These are phyloP conservation scores for Venturia nashicola DNA, from an alignment of 2,329 filamentous ascomycete genomes.

Conservation along the genomic window DNA sequence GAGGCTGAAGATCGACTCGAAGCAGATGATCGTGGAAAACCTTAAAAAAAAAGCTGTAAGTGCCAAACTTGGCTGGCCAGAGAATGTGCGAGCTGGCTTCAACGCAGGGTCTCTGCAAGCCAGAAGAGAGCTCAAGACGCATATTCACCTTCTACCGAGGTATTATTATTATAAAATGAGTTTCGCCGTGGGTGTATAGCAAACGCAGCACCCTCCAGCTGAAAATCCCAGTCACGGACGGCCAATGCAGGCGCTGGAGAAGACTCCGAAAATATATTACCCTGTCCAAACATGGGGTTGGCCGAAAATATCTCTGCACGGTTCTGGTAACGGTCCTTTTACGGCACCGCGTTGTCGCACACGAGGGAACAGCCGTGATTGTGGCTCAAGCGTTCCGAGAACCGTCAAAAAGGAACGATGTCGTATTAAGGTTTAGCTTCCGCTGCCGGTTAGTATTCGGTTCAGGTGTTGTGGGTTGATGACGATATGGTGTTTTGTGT, in stretches of 20 bases:
- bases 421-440: conserved; percentile 2
- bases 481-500: background rate
- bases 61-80: too few species aligned
- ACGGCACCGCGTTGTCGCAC: background rate
- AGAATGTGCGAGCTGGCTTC: too few species aligned
- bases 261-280: background rate
- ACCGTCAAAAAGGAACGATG: background rate
- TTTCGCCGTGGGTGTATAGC: too few species aligned
- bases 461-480: background rate
- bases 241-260: background rate
- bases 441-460: background rate
- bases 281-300: too few species aligned
- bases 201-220: too few species aligned
- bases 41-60: background rate
- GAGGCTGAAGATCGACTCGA: background rate
- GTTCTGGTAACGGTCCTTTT: background rate
- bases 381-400: background rate
- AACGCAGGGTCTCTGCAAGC: too few species aligned
- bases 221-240: too few species aligned
- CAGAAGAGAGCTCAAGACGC: too few species aligned
- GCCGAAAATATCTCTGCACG: too few species aligned
- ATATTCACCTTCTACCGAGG: too few species aligned
- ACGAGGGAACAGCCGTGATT: background rate
- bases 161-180: too few species aligned
- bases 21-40: background rate